Evolutionary conservation across 495 filamentous ascomycete species (phyloP), one percentile per base, ranked within the genome.

Genomic region (Echria macrotheca): DNA sequence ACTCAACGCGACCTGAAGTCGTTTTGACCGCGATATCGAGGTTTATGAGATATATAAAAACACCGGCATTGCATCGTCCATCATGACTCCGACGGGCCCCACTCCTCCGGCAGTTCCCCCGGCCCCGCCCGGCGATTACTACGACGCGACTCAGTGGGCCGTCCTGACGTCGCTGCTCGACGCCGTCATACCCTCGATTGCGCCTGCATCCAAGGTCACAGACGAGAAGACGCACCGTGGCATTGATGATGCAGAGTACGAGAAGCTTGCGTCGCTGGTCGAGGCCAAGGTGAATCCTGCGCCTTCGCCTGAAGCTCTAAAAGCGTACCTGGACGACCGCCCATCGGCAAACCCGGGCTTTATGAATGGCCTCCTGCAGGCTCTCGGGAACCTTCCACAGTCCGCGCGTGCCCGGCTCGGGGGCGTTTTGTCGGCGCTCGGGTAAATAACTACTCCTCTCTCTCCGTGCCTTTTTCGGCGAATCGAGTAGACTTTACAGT

Each of bases 171-270:
- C 64, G 2, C 35, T 69, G 24, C 28, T 69, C 12, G 65, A 71
- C 45, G 68, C 67, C 17, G 26, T 62, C 21, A 44, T 67, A 12
- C 65, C 67, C 5, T 63, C 63, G 11, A 63, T 71, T 31, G 57
- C 58, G 21, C 47, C 56, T 8, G 59, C 60, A 22, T 44, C 66
- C 3, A 48, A 43, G 4, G 37, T 29, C 24, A 53, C 52, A 15
- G 57, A 69, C 24, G 32, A 17, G 17, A 56, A 55, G 11, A 49
- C 32, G 15, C 63, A 69, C 31, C 33, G 63, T 15, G 46, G 31
- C 1, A 57, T 71, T 11, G 49, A 60, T 4, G 37, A 69, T 23
- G 47, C 50, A 7, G 51, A 58, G 31, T 54, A 57, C 44, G 18
- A 56, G 1, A 51, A 61, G 23, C 53, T 56, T 0, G 58, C 60